Conservation (phyloP, 139 green algal genomes). For the Chlamydomonas schloesseri region DNA sequence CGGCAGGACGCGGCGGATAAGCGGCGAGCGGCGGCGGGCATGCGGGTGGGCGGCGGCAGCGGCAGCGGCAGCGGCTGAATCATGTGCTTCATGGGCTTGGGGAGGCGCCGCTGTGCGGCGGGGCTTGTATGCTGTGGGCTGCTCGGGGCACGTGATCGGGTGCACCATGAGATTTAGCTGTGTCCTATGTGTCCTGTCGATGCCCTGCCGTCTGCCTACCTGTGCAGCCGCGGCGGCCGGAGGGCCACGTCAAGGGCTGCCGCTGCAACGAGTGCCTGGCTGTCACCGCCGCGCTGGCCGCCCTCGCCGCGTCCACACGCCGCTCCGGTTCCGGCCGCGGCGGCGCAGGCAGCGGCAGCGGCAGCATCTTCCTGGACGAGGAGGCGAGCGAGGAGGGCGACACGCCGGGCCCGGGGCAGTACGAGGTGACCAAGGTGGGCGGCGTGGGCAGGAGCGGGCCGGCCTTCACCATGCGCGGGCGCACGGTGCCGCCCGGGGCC, state of each 20-base stretch:
- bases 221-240: background rate
- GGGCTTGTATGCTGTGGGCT: no score
- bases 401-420: constrained; percentile 32
- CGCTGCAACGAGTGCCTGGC: constrained; percentile 16
- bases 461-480: constrained; percentile 52
- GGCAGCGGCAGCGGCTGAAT: no score
- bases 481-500: background rate
- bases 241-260: background rate
- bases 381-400: background rate
- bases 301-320: no score
- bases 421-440: constrained; percentile 4
- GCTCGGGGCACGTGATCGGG: no score
- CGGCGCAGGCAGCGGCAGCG: no score
- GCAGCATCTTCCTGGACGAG: background rate
- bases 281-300: background rate
- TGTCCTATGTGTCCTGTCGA: background rate
- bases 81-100: no score
- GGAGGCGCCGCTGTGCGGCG: no score
- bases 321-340: background rate
- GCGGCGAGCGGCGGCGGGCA: background rate
- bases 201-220: background rate
- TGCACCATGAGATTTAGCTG: no score
- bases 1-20: constrained; percentile 14
- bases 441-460: constrained; percentile 23
- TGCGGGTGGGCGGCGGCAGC: background rate